Evolutionary conservation across 2,329 filamentous ascomycete genomes (phyloP).

Genomic region (Zasmidium angulare): DNA sequence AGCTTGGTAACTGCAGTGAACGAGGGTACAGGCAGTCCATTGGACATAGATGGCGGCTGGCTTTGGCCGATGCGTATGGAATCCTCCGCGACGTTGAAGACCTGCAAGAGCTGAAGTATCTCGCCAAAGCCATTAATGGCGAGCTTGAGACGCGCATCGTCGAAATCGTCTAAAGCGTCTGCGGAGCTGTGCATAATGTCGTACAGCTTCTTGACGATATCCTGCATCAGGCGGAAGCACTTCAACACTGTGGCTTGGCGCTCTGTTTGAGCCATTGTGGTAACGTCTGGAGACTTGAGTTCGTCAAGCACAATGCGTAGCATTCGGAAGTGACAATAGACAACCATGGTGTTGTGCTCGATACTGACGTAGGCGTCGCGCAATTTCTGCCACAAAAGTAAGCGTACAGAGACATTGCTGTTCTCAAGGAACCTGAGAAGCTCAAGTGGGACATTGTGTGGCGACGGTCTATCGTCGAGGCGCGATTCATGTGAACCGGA

Average conservation of each 20-base stretch:
- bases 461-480: background rate
- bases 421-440: slow-evolving; percentile 81
- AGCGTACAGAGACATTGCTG: slow-evolving; percentile 76
- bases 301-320: slow-evolving; percentile 80
- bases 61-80: slow-evolving; percentile 75
- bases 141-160: slow-evolving; percentile 72
- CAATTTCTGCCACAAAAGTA: slow-evolving; percentile 90
- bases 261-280: slow-evolving; percentile 57
- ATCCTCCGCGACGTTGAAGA: slow-evolving; percentile 80
- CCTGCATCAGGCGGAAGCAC: slow-evolving; percentile 76
- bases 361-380: slow-evolving; percentile 85
- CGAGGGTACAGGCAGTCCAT: slow-evolving; percentile 33
- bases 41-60: slow-evolving; percentile 59
- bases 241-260: slow-evolving; percentile 71
- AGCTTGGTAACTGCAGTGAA: slow-evolving; percentile 36
- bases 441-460: slow-evolving; percentile 56
- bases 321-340: slow-evolving; percentile 81
- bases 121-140: slow-evolving; percentile 71
- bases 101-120: slow-evolving; percentile 73
- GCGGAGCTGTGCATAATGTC: slow-evolving; percentile 65
- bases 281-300: slow-evolving; percentile 60
- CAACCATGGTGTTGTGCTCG: slow-evolving; percentile 79
- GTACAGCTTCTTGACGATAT: slow-evolving; percentile 71
- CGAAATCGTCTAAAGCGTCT: slow-evolving; percentile 77
- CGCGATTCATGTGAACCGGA: slow-evolving; percentile 1